Conservation (phyloP, 495 filamentous ascomycete genomes). For the Penicillium silybi region DNA sequence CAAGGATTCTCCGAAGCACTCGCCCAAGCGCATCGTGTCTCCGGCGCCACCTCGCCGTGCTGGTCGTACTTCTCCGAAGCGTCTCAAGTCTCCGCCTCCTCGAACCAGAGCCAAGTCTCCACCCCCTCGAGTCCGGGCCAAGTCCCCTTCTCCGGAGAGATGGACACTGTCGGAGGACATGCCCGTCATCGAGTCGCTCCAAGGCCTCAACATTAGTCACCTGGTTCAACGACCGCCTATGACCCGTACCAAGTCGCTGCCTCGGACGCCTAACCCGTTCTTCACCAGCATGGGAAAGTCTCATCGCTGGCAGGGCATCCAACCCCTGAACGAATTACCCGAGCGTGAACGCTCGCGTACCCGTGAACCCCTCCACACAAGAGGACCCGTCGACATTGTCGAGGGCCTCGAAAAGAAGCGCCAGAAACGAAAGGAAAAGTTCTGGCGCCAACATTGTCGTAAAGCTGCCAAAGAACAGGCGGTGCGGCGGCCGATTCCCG, state of each 20-base stretch:
- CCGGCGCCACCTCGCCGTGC: conserved; percentile 59
- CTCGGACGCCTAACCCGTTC: conserved; percentile 68
- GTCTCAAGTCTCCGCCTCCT: conserved; percentile 51
- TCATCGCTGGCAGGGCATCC: conserved; percentile 35
- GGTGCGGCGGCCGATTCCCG: conserved; percentile 60
- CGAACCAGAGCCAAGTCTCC: conserved; percentile 28
- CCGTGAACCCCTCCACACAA: conserved; percentile 50
- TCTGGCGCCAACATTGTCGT: conserved; percentile 75
- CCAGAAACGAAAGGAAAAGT: conserved; percentile 85
- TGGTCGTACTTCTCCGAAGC: conserved; percentile 65
- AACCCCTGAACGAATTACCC: conserved; percentile 27
- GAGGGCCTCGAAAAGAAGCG: conserved; percentile 93
- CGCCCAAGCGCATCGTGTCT: conserved; percentile 48
- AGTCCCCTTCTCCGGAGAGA: conserved; percentile 25
- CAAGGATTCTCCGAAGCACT: conserved; percentile 33
- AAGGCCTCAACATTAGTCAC: conserved; percentile 51
- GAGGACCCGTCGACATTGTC: conserved; percentile 94
- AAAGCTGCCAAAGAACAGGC: conserved; percentile 59
- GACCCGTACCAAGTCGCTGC: conserved; percentile 74
- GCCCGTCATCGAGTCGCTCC: conserved; percentile 19
- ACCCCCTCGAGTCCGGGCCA: conserved; percentile 30
- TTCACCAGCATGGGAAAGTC: conserved; percentile 39
- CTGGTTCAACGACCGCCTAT: conserved; percentile 60
- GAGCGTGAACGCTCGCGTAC: conserved; percentile 38
- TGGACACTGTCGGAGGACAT: conserved; percentile 27